Percentiles rank a stretch among this genome's conserved stretches.
Evolutionary conservation across 1,284 basidiomycete genomes (phyloP).

Genomic region (Coniophora puteana): DNA sequence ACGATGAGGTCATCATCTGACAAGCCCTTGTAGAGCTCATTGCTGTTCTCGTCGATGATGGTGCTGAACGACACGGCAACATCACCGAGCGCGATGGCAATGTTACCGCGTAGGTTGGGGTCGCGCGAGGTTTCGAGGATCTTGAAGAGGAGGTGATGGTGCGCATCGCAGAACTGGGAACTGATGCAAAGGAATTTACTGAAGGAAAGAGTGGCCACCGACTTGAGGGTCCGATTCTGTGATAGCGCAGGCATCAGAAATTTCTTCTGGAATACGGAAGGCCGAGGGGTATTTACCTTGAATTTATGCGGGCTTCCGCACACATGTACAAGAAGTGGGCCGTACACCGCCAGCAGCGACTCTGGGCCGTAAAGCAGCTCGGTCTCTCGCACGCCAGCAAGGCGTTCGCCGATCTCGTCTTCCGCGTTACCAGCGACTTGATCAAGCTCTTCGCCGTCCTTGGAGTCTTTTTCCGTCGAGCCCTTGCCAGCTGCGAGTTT

Average conservation of each 20-base stretch:
- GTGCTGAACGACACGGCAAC: conserved; percentile 96
- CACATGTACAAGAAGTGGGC: conserved; percentile 87
- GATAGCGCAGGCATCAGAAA: conserved; percentile 7
- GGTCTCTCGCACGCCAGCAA: conserved; percentile 79
- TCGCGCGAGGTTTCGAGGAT: conserved; percentile 90
- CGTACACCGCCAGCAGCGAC: conserved; percentile 85
- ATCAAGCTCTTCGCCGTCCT: conserved; percentile 88
- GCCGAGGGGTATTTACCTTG: conserved; percentile 49
- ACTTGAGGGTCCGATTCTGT: conserved; percentile 85
- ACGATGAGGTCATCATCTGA: conserved; percentile 85
- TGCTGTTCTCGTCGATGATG: conserved; percentile 96
- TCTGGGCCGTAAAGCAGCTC: conserved; percentile 85
- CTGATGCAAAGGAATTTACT: conserved; percentile 98
- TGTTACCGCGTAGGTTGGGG: conserved; percentile 88
- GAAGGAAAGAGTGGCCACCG: conserved; percentile 85
- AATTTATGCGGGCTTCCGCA: conserved; percentile 86
- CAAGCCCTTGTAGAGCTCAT: conserved; percentile 92
- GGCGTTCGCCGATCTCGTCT: conserved; percentile 95
- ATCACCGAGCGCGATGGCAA: conserved; percentile 96
- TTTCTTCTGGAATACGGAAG: background rate
- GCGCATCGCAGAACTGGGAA: conserved; percentile 88
- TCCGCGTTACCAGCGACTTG: conserved; percentile 98
- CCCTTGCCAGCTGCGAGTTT: conserved; percentile 43
- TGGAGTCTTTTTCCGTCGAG: conserved; percentile 36
- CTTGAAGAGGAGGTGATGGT: conserved; percentile 89